A percentile compares a stretch with the other conserved stretches of the same genome.
These are phyloP conservation scores for Fomes fomentarius DNA, from an alignment of 1,284 basidiomycete genomes.

Conservation along the genomic window DNA sequence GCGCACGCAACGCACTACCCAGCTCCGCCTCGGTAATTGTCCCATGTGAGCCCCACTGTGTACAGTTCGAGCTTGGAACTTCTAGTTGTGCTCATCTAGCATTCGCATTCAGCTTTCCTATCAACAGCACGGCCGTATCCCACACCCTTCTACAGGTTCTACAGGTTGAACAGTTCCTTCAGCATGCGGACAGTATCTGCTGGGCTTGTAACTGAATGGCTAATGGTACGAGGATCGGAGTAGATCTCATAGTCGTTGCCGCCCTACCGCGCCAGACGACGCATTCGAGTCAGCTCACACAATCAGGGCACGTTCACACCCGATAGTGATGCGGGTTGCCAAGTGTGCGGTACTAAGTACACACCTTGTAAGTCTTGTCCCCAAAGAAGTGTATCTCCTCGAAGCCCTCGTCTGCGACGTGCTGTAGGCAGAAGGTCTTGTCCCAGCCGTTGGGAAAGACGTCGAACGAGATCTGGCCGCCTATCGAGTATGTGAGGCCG, in stretches of 20 bases:
- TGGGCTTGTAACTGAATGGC: constrained; percentile 82
- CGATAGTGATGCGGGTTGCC: too few relatives aligned
- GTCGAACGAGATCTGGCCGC: constrained; percentile 97
- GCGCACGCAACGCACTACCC: too few relatives aligned
- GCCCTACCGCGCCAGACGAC: too few relatives aligned
- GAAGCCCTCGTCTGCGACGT: constrained; percentile 85
- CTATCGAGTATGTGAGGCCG: constrained; percentile 90
- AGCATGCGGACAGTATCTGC: constrained; percentile 78
- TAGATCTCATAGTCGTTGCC: constrained; percentile 98
- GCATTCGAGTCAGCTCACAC: too few relatives aligned
- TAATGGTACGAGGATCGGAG: constrained; percentile 81
- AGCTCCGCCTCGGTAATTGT: too few relatives aligned
- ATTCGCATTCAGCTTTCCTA: too few relatives aligned
- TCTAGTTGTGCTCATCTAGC: too few relatives aligned
- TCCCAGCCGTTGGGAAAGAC: constrained; percentile 96
- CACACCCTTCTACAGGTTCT: too few relatives aligned
- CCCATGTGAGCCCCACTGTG: too few relatives aligned
- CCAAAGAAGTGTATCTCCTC: constrained; percentile 98
- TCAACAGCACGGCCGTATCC: too few relatives aligned
- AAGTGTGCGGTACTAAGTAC: constrained; percentile 27
- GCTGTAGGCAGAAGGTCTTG: constrained; percentile 91
- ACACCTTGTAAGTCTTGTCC: constrained; percentile 85
- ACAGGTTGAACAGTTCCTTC: constrained; percentile 70
- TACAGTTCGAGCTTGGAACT: too few relatives aligned
- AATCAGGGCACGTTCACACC: too few relatives aligned